Percentiles rank a stretch among this genome's conserved stretches.
Conservation (phyloP, 1,284 basidiomycete genomes). For the Apiotrichum montevideense region DNA sequence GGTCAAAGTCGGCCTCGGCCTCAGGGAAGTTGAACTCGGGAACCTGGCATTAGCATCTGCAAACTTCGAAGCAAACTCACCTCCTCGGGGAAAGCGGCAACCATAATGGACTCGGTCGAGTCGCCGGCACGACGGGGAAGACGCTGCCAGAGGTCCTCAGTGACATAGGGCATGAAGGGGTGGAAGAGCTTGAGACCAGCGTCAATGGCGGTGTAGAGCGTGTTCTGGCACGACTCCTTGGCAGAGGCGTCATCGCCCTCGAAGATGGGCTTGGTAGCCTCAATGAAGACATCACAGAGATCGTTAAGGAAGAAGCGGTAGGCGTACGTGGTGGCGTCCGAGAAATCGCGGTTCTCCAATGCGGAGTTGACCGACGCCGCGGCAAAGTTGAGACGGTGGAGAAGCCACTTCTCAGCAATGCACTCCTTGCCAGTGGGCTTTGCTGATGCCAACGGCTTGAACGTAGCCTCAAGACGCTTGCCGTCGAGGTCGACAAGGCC, state of each 20-base stretch:
- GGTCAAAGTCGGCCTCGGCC: slow-evolving; percentile 79
- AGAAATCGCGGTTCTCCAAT: slow-evolving; percentile 81
- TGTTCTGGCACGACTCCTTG: slow-evolving; percentile 84
- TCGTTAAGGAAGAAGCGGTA: slow-evolving; percentile 99
- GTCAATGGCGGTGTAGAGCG: slow-evolving; percentile 91
- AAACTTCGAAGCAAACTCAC: background rate
- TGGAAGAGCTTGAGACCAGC: slow-evolving; percentile 83
- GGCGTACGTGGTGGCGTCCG: slow-evolving; percentile 74
- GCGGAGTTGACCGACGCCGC: slow-evolving; percentile 68
- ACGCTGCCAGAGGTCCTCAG: slow-evolving; percentile 97
- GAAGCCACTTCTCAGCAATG: slow-evolving; percentile 90
- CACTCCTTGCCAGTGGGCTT: slow-evolving; percentile 83
- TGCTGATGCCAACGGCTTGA: slow-evolving; percentile 64
- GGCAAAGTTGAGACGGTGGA: slow-evolving; percentile 87
- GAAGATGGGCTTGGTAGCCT: slow-evolving; percentile 96
- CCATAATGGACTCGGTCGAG: slow-evolving; percentile 77
- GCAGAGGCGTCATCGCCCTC: slow-evolving; percentile 62
- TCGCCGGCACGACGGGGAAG: slow-evolving; percentile 80
- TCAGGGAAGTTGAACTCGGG: slow-evolving; percentile 60
- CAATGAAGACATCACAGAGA: slow-evolving; percentile 97
- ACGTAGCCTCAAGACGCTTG: slow-evolving; percentile 52
- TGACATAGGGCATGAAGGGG: slow-evolving; percentile 99
- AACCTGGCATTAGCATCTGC: slow-evolving; percentile 3
- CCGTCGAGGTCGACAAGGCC: slow-evolving; percentile 52
- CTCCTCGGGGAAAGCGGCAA: slow-evolving; percentile 71